These are phyloP conservation scores for Clathrus columnatus DNA, from an alignment of 768 basidiomycete genomes.

Conservation along the genomic window DNA sequence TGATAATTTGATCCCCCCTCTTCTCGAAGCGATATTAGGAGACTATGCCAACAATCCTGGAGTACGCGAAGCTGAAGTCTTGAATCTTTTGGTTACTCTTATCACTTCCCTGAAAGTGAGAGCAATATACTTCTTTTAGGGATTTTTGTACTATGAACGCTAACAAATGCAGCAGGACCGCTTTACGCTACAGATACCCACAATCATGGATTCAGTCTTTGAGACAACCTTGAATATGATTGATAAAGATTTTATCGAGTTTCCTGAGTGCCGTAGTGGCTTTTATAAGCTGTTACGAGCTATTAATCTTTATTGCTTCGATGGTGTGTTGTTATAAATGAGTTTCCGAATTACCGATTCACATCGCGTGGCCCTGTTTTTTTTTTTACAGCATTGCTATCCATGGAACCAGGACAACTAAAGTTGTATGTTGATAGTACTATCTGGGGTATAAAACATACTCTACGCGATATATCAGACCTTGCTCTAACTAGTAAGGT, in stretches of 20 bases:
- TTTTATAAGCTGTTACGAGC: constrained; percentile 94
- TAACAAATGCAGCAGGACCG: constrained; percentile 42
- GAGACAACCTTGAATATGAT: constrained; percentile 98
- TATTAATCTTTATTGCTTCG: constrained; percentile 92
- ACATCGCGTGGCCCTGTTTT: background rate
- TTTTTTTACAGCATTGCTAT: constrained; percentile 54
- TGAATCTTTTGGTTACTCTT: constrained; percentile 96
- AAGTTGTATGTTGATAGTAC: constrained; percentile 98
- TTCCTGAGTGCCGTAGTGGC: constrained; percentile 92
- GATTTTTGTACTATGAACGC: constrained; percentile 11
- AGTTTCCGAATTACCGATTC: background rate
- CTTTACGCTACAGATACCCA: constrained; percentile 87
- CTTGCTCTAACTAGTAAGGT: constrained; percentile 67
- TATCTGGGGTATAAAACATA: constrained; percentile 99
- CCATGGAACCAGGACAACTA: constrained; percentile 86
- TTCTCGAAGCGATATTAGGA: constrained; percentile 94
- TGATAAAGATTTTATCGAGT: constrained; percentile 98
- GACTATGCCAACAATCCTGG: constrained; percentile 93
- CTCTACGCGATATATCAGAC: constrained; percentile 96
- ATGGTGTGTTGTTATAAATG: constrained; percentile 45
- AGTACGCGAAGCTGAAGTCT: constrained; percentile 91
- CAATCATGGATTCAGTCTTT: constrained; percentile 94
- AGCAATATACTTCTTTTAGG: background rate
- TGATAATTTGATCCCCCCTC: constrained; percentile 82
- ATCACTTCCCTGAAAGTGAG: constrained; percentile 70